phyloP scores from a whole-genome alignment of 257 asterid genomes.

The Primulina huaijiensis region DNA sequence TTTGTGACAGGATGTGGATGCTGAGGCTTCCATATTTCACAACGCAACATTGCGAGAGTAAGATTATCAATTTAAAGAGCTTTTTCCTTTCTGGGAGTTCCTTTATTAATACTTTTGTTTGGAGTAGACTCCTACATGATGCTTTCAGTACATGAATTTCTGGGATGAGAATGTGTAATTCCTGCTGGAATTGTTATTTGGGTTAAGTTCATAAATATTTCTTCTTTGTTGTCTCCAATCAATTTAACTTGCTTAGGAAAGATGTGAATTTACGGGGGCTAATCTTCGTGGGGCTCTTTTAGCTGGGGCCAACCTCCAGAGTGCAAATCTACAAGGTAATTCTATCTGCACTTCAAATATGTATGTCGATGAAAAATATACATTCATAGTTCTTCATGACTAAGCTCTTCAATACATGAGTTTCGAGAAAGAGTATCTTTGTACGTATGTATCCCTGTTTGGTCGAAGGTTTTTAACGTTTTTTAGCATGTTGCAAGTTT shows the following conservation, averaged over 20 bases:
- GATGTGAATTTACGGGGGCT: slow-evolving; percentile 96
- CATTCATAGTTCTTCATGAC: slow-evolving; percentile 11
- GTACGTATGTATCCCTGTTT: background rate
- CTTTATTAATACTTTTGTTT: slow-evolving; percentile 3
- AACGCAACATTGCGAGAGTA: slow-evolving; percentile 92
- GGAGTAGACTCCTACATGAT: slow-evolving; percentile 1
- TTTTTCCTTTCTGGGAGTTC: background rate
- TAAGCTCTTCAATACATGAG: background rate
- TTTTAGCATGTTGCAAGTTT: slow-evolving; percentile 11
- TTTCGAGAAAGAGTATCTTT: background rate
- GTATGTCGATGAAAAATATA: slow-evolving; percentile 6
- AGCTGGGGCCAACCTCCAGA: slow-evolving; percentile 92
- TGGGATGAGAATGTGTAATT: slow-evolving; percentile 10
- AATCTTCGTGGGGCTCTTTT: slow-evolving; percentile 90
- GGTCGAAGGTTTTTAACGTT: background rate
- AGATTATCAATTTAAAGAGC: slow-evolving; percentile 29
- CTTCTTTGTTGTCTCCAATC: slow-evolving; percentile 29
- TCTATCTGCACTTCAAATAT: slow-evolving; percentile 11
- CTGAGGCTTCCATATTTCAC: slow-evolving; percentile 84
- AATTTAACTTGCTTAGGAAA: slow-evolving; percentile 49
- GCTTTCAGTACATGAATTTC: slow-evolving; percentile 6
- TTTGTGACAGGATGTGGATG: slow-evolving; percentile 83
- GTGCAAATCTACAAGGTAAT: slow-evolving; percentile 93
- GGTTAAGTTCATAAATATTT: slow-evolving; percentile 7
- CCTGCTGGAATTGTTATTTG: slow-evolving; percentile 14